Evolutionary conservation across 2,329 filamentous ascomycete species (phyloP).

Genomic region (Colletotrichum sp.): DNA sequence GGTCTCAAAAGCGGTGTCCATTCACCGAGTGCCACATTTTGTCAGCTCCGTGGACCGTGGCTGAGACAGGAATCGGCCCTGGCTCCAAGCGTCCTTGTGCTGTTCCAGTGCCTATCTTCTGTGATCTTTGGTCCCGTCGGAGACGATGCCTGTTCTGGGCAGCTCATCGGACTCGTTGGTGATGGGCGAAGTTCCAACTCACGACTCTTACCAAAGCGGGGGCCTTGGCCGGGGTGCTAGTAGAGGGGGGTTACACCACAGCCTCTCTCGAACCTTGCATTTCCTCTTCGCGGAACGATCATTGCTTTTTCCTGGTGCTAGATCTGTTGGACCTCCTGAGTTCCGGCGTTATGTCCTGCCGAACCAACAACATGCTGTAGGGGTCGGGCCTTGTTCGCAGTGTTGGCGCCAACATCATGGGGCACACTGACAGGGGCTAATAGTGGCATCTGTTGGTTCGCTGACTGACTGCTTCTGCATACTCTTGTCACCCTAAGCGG

Average conservation of each 20-base stretch:
- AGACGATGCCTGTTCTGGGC: background rate
- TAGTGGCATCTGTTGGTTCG: background rate
- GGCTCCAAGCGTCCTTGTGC: background rate
- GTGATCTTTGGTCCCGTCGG: background rate
- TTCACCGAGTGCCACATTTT: background rate
- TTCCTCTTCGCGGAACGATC: background rate
- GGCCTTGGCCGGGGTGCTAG: background rate
- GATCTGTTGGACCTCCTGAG: background rate
- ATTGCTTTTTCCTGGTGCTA: background rate
- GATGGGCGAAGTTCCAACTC: background rate
- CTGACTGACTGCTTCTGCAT: background rate
- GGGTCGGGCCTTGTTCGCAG: background rate
- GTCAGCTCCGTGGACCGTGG: background rate
- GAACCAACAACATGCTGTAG: background rate
- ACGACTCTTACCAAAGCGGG: background rate
- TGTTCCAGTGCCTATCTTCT: background rate
- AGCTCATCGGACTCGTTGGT: background rate
- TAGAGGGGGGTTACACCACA: background rate
- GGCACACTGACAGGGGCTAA: background rate
- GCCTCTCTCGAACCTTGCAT: background rate
- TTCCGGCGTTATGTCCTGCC: background rate
- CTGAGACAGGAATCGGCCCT: background rate
- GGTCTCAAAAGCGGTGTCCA: background rate
- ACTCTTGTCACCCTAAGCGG: background rate
- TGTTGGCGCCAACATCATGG: background rate